Percentiles rank a stretch among this genome's conserved stretches.
phyloP scores from a whole-genome alignment of 208 protist genomes.

The Trypanosoma conorhini region DNA sequence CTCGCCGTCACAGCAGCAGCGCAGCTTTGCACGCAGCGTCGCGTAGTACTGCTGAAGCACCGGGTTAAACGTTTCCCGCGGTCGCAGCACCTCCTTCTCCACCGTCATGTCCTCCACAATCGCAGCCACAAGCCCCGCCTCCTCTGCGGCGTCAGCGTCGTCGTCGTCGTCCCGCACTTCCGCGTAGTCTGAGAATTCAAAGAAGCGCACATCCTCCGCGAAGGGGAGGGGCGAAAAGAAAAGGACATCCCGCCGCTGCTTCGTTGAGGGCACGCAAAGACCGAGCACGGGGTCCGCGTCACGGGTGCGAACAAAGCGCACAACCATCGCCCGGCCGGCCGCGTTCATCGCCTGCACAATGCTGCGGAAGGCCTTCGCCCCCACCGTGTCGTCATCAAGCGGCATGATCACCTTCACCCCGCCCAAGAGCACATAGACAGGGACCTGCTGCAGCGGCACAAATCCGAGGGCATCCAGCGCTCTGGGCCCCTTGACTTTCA shows the following conservation, averaged over 20 bases:
- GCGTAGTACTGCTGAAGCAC: constrained; percentile 86
- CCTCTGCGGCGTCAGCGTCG: constrained; percentile 20
- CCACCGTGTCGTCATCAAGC: constrained; percentile 57
- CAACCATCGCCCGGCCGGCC: constrained; percentile 50
- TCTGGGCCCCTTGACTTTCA: constrained; percentile 54
- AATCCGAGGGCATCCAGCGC: constrained; percentile 82
- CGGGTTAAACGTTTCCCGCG: constrained; percentile 86
- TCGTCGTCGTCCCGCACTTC: constrained; percentile 29
- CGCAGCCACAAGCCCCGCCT: constrained; percentile 62
- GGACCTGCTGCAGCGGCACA: constrained; percentile 51
- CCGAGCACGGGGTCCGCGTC: constrained; percentile 58
- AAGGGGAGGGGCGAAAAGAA: constrained; percentile 83
- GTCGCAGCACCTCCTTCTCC: constrained; percentile 50
- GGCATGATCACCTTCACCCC: constrained; percentile 60
- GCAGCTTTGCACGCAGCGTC: constrained; percentile 49
- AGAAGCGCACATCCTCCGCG: constrained; percentile 77
- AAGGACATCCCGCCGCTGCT: constrained; percentile 42
- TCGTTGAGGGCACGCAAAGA: constrained; percentile 46
- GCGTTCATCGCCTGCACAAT: constrained; percentile 76
- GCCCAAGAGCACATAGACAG: constrained; percentile 75
- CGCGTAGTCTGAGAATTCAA: constrained; percentile 60
- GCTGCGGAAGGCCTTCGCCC: constrained; percentile 57
- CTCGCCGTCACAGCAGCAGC: background rate
- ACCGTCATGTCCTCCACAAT: constrained; percentile 81
- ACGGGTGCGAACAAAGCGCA: constrained; percentile 72